Base-by-base conservation (phyloP, 768 basidiomycete species). In the Amanita inopinata region DNA sequence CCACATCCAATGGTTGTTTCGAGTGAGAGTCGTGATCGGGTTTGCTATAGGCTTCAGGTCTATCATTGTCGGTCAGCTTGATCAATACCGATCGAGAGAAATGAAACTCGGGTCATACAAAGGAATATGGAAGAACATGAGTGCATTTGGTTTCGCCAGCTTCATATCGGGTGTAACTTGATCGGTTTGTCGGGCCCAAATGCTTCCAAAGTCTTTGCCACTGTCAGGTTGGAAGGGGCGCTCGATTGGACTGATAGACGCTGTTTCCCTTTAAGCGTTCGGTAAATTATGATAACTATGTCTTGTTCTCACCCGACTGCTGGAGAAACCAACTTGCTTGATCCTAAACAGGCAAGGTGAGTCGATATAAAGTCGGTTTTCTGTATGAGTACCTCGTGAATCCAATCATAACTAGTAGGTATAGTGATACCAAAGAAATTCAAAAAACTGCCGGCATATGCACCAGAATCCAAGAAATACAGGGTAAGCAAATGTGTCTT, bases 61-160 rank as follows among this genome's bases (percentile, higher is more conserved):
- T 89, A 50, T 10, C 31, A 24, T 37, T 28, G 18, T 32, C 43
- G 25, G 33, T 37, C 44, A 46, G 39, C 35, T 22, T 34, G 17
- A 35, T 28, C n/a, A n/a, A n/a, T n/a, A n/a, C n/a, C n/a, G 10
- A 25, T 17, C 22, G 19, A 20, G 9, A 41, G 27, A 6, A 20
- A 48, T 23, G 20, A 8, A 19, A 0, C 40, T 5, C 22, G 18
- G 35, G 15, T 67, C 81, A 15, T 56, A 88, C 83, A 97, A 56
- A 39, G 94, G 94, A 35, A 99, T 98, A 51, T 98, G 94, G 79
- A 96, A 97, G 65, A 94, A 96, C 84, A 90, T 87, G 51, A 98
- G 60, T 0, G 90, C 94, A 53, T 97, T 97, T 1, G 94, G 94
- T 60, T 96, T 98, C 3, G 86, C 88, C 2, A 92, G 67, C 43